phyloP scores from a whole-genome alignment of 257 asterid genomes.

The Nemophila menziesii region DNA sequence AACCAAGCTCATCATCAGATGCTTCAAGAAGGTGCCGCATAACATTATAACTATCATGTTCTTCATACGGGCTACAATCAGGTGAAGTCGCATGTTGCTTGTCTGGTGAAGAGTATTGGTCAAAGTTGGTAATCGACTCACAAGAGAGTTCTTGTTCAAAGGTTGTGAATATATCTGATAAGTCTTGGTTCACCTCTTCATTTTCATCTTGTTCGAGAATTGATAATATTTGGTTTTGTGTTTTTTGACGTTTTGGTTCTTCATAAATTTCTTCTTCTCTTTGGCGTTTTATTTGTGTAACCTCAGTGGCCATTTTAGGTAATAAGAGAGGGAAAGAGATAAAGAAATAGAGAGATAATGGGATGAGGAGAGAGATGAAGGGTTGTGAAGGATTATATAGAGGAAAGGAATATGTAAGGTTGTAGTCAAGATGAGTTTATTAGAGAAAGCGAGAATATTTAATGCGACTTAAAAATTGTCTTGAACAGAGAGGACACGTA shows the following conservation, averaged over 20 bases:
- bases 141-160: conserved; percentile 55
- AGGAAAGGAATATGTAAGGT: conserved; percentile 18
- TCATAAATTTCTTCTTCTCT: conserved; percentile 32
- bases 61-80: conserved; percentile 14
- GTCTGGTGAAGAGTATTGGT: conserved; percentile 11
- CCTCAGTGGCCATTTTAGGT: conserved; percentile 9
- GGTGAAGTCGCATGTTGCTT: conserved; percentile 2
- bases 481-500: conserved; percentile 8
- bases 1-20: conserved; percentile 82
- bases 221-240: conserved; percentile 38
- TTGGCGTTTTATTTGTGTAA: conserved; percentile 48
- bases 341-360: conserved; percentile 14
- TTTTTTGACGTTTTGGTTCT: conserved; percentile 42
- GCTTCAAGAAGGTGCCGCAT: conserved; percentile 85
- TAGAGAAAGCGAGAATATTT: conserved; percentile 19
- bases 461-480: conserved; percentile 1
- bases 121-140: conserved; percentile 14
- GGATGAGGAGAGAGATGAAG: conserved; percentile 58
- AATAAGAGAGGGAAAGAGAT: background rate
- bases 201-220: conserved; percentile 58
- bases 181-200: conserved; percentile 32
- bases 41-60: conserved; percentile 30
- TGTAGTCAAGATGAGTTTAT: conserved; percentile 34
- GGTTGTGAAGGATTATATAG: conserved; percentile 42
- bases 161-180: conserved; percentile 47